These are phyloP conservation scores for Euphorbia lathyris DNA, from an alignment of 345 rosid genomes.

Conservation along the genomic window DNA sequence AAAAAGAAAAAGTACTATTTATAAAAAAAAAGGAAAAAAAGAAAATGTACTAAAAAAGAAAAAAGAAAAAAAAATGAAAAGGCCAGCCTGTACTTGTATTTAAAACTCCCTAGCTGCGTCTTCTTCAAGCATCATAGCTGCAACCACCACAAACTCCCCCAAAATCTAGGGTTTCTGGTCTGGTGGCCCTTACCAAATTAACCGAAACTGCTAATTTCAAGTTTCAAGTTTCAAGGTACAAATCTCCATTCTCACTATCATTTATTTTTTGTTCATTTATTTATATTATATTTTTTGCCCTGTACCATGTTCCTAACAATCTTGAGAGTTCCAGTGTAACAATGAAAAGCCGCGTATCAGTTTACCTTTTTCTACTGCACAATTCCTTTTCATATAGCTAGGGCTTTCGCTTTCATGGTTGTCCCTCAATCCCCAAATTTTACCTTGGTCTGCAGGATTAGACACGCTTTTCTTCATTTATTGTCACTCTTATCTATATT, in stretches of 20 bases:
- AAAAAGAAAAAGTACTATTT: too few relatives aligned
- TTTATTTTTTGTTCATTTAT: not conserved
- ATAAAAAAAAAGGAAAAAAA: not conserved
- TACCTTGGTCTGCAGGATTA: not conserved
- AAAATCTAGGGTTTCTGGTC: constrained; percentile 13
- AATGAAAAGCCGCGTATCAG: not conserved
- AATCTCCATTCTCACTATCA: not conserved
- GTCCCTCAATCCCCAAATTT: not conserved
- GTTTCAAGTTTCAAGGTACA: constrained; percentile 1
- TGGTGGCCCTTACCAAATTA: not conserved
- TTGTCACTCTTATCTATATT: not conserved
- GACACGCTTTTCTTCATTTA: not conserved
- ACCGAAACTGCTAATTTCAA: not conserved
- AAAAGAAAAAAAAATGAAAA: not conserved
- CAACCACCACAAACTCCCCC: not conserved
- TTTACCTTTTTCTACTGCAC: not conserved
- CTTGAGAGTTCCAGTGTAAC: not conserved
- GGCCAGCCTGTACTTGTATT: not conserved
- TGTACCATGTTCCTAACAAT: not conserved
- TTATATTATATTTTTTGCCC: not conserved
- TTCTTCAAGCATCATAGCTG: constrained; percentile 6
- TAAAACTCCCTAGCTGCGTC: not conserved
- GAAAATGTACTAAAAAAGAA: not conserved
- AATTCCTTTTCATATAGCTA: not conserved
- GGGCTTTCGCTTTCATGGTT: not conserved